Evolutionary conservation across 306 rosid genomes (phyloP), one percentile per base, ranked within the genome.

Genomic region (Albizia julibrissin): DNA sequence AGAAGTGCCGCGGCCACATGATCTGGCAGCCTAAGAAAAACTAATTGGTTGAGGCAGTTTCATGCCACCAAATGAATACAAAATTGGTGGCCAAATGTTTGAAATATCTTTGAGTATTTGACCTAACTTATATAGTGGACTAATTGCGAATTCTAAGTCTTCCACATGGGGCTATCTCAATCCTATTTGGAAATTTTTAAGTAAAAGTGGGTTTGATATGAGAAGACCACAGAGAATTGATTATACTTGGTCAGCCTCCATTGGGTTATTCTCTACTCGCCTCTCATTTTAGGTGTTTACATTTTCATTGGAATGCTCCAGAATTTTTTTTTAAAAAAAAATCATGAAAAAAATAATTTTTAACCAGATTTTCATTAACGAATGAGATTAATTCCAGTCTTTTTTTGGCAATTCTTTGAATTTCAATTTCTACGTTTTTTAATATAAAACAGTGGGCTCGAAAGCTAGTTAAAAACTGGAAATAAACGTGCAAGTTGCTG

Each of bases 21-120:
- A 81, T 78, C 74, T 46, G 85, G 83, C 80, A 33, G 83, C 80
- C 85, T 13, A 66, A 78, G 72, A 37, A 37, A 62, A 33, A 33
- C 74, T 64, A 26, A 81, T 73, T 65, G 75, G 77, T 66, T 66
- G 80, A 5, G 39, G 78, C 10, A 42, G 70, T 56, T n/a, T 43
- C 16, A 22, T 85, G n/a, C 33, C 50, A 44, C 80, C 80, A 64
- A 56, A 18, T 29, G 78, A 82, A 82, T 59, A 56, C 39, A 65
- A 39, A 78, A 85, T 44, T 12, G 72, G 72, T 39, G 56, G 49
- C 67, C 46, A 68, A 29, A 8, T 12, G 22, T 62, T 68, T 47
- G 78, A 75, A 81, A 77, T 52, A 66, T 64, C 72, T 72, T 13
- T 8, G n/a, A 59, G 12, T 21, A 18, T 40, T 86, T 80, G 86